Evolutionary conservation across 164 flowering plant species (phyloP).

Genomic region (Macadamia integrifolia): DNA sequence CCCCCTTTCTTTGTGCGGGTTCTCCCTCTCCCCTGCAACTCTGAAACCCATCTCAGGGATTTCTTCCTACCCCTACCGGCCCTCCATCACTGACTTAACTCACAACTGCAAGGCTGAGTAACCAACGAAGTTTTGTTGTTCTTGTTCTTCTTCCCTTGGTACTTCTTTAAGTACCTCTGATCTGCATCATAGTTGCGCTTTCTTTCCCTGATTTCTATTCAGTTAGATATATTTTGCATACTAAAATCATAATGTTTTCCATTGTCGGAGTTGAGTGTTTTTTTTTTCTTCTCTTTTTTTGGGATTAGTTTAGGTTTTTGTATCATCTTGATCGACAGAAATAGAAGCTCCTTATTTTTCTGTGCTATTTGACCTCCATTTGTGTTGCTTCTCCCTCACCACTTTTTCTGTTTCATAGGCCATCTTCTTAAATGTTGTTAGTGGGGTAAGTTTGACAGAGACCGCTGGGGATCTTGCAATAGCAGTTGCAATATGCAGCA

Average conservation of each 20-base stretch:
- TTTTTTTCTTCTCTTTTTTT: neutral
- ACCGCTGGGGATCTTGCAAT: slow-evolving; percentile 96
- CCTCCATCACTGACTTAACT: too few relatives aligned
- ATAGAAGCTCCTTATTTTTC: neutral
- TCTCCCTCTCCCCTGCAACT: too few relatives aligned
- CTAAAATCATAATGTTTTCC: neutral
- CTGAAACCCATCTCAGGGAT: too few relatives aligned
- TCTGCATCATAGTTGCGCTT: too few relatives aligned
- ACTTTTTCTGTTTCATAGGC: slow-evolving; percentile 33
- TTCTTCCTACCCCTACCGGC: too few relatives aligned
- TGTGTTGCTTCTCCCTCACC: neutral
- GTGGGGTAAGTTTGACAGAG: slow-evolving; percentile 69
- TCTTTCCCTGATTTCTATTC: neutral
- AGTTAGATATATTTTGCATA: neutral
- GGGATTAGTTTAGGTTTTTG: neutral
- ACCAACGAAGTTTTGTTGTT: too few relatives aligned
- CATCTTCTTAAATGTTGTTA: slow-evolving; percentile 77
- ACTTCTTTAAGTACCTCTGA: too few relatives aligned
- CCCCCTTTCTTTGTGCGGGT: too few relatives aligned
- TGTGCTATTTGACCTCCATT: neutral
- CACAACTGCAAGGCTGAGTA: too few relatives aligned
- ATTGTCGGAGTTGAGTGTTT: neutral
- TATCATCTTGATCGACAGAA: neutral
- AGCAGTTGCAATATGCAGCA: slow-evolving; percentile 97
- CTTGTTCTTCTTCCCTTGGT: too few relatives aligned